These are phyloP conservation scores for Cenchrus purpureus DNA, from an alignment of 176 grass and related monocot genomes.

Conservation along the genomic window DNA sequence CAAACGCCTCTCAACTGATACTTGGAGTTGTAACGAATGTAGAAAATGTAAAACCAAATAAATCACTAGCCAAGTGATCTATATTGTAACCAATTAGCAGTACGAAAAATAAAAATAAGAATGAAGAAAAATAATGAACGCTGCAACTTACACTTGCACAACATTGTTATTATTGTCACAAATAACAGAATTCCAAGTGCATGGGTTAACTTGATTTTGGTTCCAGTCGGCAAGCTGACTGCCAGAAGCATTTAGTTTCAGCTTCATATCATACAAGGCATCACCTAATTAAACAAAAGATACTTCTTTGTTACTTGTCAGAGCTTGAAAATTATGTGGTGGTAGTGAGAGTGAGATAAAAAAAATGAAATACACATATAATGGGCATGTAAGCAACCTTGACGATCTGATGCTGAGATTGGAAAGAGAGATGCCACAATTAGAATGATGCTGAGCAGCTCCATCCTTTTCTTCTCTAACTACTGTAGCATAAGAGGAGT, in stretches of 20 bases:
- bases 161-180: slow-evolving; percentile 82
- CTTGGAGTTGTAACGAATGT: slow-evolving; percentile 9
- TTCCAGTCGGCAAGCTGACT: slow-evolving; percentile 85
- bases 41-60: slow-evolving; percentile 14
- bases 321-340: neutral
- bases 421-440: slow-evolving; percentile 44
- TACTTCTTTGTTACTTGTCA: slow-evolving; percentile 26
- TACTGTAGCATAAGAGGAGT: neutral
- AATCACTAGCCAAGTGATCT: neutral
- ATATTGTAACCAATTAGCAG: neutral
- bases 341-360: neutral
- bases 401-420: slow-evolving; percentile 56
- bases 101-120: neutral
- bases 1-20: slow-evolving; percentile 15
- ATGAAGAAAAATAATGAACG: slow-evolving; percentile 17
- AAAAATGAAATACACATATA: slow-evolving; percentile 2
- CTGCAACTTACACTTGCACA: slow-evolving; percentile 79
- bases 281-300: slow-evolving; percentile 49
- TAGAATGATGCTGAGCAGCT: slow-evolving; percentile 46
- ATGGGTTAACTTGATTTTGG: slow-evolving; percentile 83
- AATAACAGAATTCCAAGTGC: slow-evolving; percentile 89
- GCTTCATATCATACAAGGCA: slow-evolving; percentile 72
- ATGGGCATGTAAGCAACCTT: slow-evolving; percentile 48
- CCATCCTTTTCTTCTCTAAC: slow-evolving; percentile 47
- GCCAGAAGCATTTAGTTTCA: slow-evolving; percentile 63